phyloP scores from a whole-genome alignment of 768 basidiomycete species.

The Amanita rubescens region DNA sequence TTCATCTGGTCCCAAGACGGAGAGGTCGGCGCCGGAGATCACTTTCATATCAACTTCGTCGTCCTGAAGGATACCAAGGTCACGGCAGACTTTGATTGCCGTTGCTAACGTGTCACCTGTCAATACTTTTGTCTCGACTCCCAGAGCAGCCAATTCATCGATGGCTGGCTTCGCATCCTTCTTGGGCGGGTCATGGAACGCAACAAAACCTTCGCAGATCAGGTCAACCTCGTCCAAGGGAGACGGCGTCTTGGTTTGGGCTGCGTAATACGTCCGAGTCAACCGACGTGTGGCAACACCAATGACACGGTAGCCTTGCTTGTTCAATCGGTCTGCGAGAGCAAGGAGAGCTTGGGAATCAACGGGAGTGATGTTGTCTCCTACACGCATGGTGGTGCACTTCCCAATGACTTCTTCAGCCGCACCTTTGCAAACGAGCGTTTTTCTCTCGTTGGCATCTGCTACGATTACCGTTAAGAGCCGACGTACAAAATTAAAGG shows the following conservation, averaged over 20 bases:
- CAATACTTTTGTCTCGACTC: conserved; percentile 19
- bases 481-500: conserved; percentile 28
- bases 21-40: conserved; percentile 13
- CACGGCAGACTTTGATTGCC: conserved; percentile 29
- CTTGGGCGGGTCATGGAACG: conserved; percentile 1
- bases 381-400: not conserved
- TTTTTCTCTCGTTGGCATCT: not conserved
- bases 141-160: not conserved
- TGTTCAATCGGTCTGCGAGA: not conserved
- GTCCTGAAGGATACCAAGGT: conserved; percentile 23
- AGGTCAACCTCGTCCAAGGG: not conserved
- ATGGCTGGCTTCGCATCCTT: not conserved
- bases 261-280: not conserved
- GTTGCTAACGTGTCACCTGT: conserved; percentile 27
- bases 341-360: not conserved
- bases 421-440: not conserved
- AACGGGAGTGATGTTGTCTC: not conserved
- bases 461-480: conserved; percentile 24
- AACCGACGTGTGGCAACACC: not conserved
- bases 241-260: not conserved
- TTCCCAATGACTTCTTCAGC: not conserved
- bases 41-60: not conserved
- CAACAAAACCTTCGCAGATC: not conserved
- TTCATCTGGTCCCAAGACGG: conserved; percentile 11
- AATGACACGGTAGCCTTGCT: not conserved